These are phyloP conservation scores for Phytophthora ramorum DNA, from an alignment of 352 stramenopile genomes.

Conservation along the genomic window DNA sequence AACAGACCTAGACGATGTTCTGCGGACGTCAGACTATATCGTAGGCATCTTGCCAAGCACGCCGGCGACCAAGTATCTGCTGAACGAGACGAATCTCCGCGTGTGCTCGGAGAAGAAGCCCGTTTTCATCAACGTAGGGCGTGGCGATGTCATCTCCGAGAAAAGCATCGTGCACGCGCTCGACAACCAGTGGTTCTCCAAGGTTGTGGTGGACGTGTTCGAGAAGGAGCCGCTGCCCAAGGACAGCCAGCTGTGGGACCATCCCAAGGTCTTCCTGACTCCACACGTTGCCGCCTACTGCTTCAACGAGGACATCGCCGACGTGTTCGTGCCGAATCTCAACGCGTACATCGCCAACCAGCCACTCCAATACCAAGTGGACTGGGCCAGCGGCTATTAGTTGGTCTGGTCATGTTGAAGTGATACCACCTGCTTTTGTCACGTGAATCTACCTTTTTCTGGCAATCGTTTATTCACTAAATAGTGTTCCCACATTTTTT, in stretches of 20 bases:
- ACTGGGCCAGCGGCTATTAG: conserved; percentile 39
- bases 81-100: conserved; percentile 55
- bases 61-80: conserved; percentile 62
- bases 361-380: conserved; percentile 29
- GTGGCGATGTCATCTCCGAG: conserved; percentile 82
- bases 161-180: conserved; percentile 60
- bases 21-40: conserved; percentile 72
- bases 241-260: conserved; percentile 64
- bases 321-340: conserved; percentile 67
- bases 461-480: too few species aligned
- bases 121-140: conserved; percentile 91
- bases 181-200: conserved; percentile 64
- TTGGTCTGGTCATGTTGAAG: conserved; percentile 7
- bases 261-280: conserved; percentile 68
- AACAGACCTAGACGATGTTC: conserved; percentile 52
- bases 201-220: conserved; percentile 57
- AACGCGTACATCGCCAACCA: conserved; percentile 33
- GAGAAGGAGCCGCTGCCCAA: conserved; percentile 49
- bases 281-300: conserved; percentile 82
- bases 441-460: too few species aligned
- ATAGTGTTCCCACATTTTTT: background rate
- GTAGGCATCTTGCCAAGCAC: conserved; percentile 89
- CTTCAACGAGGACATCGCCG: conserved; percentile 71
- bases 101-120: conserved; percentile 63
- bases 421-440: background rate